Conservation (phyloP, 2,329 filamentous ascomycete genomes). For the Clathrospora elynae region DNA sequence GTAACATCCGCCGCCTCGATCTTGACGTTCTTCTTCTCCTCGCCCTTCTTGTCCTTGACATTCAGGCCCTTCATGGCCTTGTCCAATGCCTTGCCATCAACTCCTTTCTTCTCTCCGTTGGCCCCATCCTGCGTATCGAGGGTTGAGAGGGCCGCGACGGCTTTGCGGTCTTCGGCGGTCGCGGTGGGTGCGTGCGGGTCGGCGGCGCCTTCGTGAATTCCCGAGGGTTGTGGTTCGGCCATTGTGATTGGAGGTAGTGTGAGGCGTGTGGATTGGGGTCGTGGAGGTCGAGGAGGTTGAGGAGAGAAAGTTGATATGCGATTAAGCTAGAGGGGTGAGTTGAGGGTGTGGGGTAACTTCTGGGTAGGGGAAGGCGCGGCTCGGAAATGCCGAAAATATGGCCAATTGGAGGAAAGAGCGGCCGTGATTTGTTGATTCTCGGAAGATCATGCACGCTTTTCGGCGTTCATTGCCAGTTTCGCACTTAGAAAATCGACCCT, state of each 20-base stretch:
- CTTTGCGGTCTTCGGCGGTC: slow-evolving; percentile 78
- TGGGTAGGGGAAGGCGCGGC: neutral
- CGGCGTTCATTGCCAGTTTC: neutral
- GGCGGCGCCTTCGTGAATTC: slow-evolving; percentile 64
- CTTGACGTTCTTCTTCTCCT: slow-evolving; percentile 65
- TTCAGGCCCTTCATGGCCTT: slow-evolving; percentile 72
- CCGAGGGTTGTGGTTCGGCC: slow-evolving; percentile 65
- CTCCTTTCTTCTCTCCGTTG: slow-evolving; percentile 58
- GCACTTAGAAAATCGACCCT: neutral
- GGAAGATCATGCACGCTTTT: neutral
- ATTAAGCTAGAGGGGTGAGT: slow-evolving; percentile 3
- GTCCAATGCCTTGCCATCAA: slow-evolving; percentile 71
- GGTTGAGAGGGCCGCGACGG: slow-evolving; percentile 72
- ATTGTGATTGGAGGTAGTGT: slow-evolving; percentile 48
- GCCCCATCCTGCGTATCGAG: slow-evolving; percentile 65
- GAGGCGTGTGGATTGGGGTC: slow-evolving; percentile 8
- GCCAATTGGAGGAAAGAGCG: slow-evolving; percentile 25
- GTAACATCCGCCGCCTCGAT: slow-evolving; percentile 73
- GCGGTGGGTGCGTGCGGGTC: slow-evolving; percentile 50
- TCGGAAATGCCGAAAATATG: neutral
- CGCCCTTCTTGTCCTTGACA: slow-evolving; percentile 50
- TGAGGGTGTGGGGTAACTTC: slow-evolving; percentile 17
- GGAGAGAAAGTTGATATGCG: neutral
- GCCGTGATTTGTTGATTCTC: slow-evolving; percentile 18
- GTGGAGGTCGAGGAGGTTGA: neutral